phyloP scores from a whole-genome alignment of 768 basidiomycete species.

The Cytidiella melzeri region DNA sequence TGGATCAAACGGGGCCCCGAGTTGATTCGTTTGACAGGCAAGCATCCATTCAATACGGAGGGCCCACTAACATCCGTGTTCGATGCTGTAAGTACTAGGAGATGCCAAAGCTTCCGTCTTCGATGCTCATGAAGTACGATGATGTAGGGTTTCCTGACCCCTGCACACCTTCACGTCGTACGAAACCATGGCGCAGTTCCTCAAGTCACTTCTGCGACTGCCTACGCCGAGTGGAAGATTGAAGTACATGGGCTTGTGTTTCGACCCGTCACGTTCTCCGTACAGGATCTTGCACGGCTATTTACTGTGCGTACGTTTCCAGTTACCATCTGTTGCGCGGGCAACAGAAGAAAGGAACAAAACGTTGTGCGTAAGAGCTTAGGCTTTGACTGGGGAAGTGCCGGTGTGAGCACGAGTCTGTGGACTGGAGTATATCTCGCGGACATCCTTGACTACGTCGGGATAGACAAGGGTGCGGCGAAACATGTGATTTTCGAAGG shows the following conservation, averaged over 20 bases:
- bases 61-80: slow-evolving; percentile 40
- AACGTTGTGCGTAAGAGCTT: slow-evolving; percentile 52
- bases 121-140: background rate
- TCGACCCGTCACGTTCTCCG: slow-evolving; percentile 31
- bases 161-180: slow-evolving; percentile 17
- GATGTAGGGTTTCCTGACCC: slow-evolving; percentile 18
- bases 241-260: slow-evolving; percentile 38
- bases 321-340: slow-evolving; percentile 57
- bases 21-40: slow-evolving; percentile 48
- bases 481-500: slow-evolving; percentile 59
- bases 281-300: slow-evolving; percentile 37
- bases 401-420: slow-evolving; percentile 44
- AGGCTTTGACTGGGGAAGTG: slow-evolving; percentile 53
- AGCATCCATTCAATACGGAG: slow-evolving; percentile 60
- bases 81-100: slow-evolving; percentile 24
- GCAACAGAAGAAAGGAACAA: slow-evolving; percentile 62
- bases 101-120: background rate
- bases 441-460: slow-evolving; percentile 44
- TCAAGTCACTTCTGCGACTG: slow-evolving; percentile 30
- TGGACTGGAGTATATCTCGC: slow-evolving; percentile 56
- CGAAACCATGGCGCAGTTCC: slow-evolving; percentile 61
- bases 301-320: slow-evolving; percentile 53
- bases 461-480: slow-evolving; percentile 29
- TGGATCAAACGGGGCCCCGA: slow-evolving; percentile 34
- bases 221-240: slow-evolving; percentile 37